Conservation (phyloP, 1,284 basidiomycete genomes). For the Coniophora puteana region DNA sequence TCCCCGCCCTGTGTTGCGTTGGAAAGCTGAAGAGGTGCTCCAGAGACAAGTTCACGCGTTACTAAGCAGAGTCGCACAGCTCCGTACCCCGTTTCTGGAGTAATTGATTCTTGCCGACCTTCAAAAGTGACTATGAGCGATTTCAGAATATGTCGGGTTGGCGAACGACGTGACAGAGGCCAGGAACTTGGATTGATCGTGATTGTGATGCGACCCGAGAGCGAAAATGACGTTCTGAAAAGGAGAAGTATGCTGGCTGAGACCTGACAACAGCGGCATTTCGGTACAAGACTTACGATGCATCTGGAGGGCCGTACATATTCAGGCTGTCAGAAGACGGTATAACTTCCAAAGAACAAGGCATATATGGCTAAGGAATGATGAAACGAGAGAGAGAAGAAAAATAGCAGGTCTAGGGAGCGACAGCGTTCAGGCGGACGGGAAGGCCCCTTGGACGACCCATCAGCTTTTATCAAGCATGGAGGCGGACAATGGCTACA, state of each 20-base stretch:
- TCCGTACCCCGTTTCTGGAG: slow-evolving; percentile 56
- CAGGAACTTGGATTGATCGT: slow-evolving; percentile 47
- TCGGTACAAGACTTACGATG: slow-evolving; percentile 48
- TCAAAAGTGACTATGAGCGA: slow-evolving; percentile 73
- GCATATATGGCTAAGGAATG: slow-evolving; percentile 39
- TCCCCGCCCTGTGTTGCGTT: slow-evolving; percentile 63
- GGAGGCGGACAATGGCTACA: too few relatives aligned
- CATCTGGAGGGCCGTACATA: slow-evolving; percentile 67
- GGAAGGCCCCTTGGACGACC: neutral
- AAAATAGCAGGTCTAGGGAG: slow-evolving; percentile 6
- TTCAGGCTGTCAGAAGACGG: slow-evolving; percentile 51
- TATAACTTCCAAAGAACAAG: slow-evolving; percentile 57
- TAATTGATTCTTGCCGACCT: slow-evolving; percentile 67
- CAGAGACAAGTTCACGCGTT: slow-evolving; percentile 54
- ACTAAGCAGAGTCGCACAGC: slow-evolving; percentile 62
- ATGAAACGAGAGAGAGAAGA: slow-evolving; percentile 11
- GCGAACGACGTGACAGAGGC: slow-evolving; percentile 40
- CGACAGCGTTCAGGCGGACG: too few relatives aligned
- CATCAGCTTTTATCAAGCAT: too few relatives aligned
- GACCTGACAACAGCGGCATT: slow-evolving; percentile 1
- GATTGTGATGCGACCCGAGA: slow-evolving; percentile 69
- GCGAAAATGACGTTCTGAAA: slow-evolving; percentile 66
- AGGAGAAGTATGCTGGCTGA: slow-evolving; percentile 8
- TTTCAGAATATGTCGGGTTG: slow-evolving; percentile 49
- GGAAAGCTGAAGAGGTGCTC: slow-evolving; percentile 52